These are phyloP conservation scores for Aspergillus calidoustus DNA, from an alignment of 2,329 filamentous ascomycete genomes.

Conservation along the genomic window DNA sequence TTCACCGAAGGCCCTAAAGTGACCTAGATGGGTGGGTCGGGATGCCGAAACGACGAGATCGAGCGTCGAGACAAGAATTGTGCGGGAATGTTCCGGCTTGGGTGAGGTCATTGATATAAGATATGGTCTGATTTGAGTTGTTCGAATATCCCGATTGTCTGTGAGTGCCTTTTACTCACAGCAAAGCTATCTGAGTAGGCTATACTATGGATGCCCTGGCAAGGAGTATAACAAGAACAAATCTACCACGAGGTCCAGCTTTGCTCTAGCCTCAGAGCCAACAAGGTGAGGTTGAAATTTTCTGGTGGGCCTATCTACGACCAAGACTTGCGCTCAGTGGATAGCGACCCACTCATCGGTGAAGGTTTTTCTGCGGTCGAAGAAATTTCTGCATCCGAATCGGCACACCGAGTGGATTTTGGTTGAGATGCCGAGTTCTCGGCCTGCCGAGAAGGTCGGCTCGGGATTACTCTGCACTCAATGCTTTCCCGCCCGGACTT, in stretches of 20 bases:
- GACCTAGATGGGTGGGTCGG: slow-evolving; percentile 10
- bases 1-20: slow-evolving; percentile 14
- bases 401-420: slow-evolving; percentile 16
- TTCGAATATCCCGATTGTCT: neutral
- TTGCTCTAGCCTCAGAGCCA: no score
- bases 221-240: no score
- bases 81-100: slow-evolving; percentile 7
- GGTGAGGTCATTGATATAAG: neutral
- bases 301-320: neutral
- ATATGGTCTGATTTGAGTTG: neutral
- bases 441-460: slow-evolving; percentile 15
- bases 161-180: neutral
- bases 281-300: no score
- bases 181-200: no score
- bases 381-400: slow-evolving; percentile 14
- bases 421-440: slow-evolving; percentile 11
- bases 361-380: slow-evolving; percentile 1
- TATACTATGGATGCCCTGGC: no score
- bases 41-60: neutral
- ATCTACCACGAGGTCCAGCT: no score
- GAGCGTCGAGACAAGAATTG: neutral
- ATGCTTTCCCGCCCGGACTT: neutral
- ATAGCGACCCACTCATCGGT: slow-evolving; percentile 10
- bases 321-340: slow-evolving; percentile 9
- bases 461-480: slow-evolving; percentile 2